Evolutionary conservation across 2,329 filamentous ascomycete genomes (phyloP).

Genomic region (Coniochaeta sp.): DNA sequence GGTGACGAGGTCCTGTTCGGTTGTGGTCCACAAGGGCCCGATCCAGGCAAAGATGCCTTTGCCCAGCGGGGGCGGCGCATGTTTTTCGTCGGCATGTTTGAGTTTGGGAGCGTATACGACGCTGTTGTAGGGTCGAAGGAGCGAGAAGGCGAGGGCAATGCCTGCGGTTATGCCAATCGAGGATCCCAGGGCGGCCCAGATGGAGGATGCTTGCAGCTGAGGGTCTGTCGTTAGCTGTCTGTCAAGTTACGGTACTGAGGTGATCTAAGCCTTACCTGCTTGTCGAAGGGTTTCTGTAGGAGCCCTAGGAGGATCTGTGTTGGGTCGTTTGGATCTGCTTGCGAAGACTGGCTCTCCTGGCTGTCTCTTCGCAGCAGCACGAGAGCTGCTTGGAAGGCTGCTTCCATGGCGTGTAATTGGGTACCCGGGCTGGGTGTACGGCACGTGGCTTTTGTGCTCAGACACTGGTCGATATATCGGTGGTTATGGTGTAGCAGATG

Average conservation of each 20-base stretch:
- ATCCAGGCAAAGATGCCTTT: constrained; percentile 89
- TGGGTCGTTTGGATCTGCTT: constrained; percentile 6
- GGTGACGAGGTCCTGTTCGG: constrained; percentile 70
- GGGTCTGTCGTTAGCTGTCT: background rate
- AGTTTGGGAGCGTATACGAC: constrained; percentile 91
- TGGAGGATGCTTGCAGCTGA: constrained; percentile 46
- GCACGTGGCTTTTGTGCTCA: background rate
- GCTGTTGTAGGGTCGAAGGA: constrained; percentile 84
- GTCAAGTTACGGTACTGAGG: background rate
- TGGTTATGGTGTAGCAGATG: background rate
- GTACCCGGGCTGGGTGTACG: background rate
- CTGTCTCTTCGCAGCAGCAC: constrained; percentile 6
- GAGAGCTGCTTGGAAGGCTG: constrained; percentile 6
- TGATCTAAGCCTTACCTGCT: constrained; percentile 26
- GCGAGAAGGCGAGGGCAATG: constrained; percentile 75
- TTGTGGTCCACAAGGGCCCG: constrained; percentile 66
- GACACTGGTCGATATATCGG: background rate
- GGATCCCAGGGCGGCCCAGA: constrained; percentile 72
- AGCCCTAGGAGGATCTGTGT: constrained; percentile 23
- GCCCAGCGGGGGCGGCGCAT: constrained; percentile 78
- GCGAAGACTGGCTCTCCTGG: background rate
- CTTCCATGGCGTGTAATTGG: background rate
- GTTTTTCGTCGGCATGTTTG: constrained; percentile 85
- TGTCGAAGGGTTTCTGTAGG: constrained; percentile 42
- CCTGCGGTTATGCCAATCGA: constrained; percentile 68